phyloP scores from a whole-genome alignment of 2,329 filamentous ascomycete genomes.

The Colletotrichum euphorbiae region DNA sequence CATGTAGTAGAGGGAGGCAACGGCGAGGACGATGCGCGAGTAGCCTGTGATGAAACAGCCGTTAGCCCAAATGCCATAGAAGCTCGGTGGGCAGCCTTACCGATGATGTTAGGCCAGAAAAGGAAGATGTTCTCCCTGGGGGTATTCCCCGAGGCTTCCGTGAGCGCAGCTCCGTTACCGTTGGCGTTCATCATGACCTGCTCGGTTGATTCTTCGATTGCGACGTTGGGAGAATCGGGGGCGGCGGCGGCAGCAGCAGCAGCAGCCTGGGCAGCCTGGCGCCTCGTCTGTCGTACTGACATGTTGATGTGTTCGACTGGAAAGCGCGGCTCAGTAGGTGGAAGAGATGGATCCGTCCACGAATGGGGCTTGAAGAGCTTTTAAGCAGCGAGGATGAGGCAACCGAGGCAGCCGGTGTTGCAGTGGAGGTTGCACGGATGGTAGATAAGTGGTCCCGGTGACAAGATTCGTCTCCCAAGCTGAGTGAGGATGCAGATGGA shows the following conservation, averaged over 20 bases:
- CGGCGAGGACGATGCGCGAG: slow-evolving; percentile 80
- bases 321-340: slow-evolving; percentile 4
- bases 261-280: slow-evolving; percentile 51
- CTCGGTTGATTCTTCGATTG: slow-evolving; percentile 19
- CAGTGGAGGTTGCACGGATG: slow-evolving; percentile 39
- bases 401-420: slow-evolving; percentile 37
- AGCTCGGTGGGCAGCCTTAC: slow-evolving; percentile 56
- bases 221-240: slow-evolving; percentile 24
- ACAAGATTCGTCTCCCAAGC: slow-evolving; percentile 21
- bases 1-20: slow-evolving; percentile 98
- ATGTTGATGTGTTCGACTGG: slow-evolving; percentile 44
- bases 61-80: not conserved
- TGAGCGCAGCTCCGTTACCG: slow-evolving; percentile 52
- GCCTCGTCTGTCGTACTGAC: slow-evolving; percentile 54
- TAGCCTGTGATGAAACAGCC: slow-evolving; percentile 67
- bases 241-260: slow-evolving; percentile 39
- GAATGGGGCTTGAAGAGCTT: slow-evolving; percentile 36
- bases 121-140: slow-evolving; percentile 81
- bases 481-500: slow-evolving; percentile 9
- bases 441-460: slow-evolving; percentile 34
- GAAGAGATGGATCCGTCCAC: slow-evolving; percentile 1
- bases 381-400: slow-evolving; percentile 25
- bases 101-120: slow-evolving; percentile 85
- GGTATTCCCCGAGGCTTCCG: slow-evolving; percentile 51
- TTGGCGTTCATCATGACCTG: slow-evolving; percentile 57